Evolutionary conservation across 192 early-diverging fungal species (phyloP), one percentile per base, ranked within the genome.

Genomic region (Linnemannia elongata): DNA sequence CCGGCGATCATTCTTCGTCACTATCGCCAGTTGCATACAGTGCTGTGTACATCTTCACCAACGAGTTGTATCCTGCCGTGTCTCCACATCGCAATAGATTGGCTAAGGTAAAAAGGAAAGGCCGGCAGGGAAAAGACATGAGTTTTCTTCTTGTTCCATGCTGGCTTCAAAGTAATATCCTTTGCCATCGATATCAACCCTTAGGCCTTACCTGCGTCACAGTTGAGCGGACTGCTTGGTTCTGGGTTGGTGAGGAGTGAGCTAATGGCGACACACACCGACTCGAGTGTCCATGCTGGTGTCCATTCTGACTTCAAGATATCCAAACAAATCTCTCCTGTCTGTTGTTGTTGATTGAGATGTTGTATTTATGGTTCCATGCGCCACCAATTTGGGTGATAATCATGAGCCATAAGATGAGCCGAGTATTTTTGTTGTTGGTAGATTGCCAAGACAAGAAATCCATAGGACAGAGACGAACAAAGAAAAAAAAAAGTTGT

Each of bases 281-380:
- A 96, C 47, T 95, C 89, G 27, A 99, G 92, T 45, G 97, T 99
- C 97, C 97, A 99, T 24, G 97, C 95, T 15, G 98, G 98, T 49
- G 95, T 95, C 98, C 98, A 99, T 74, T 94, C 95, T 38, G 95
- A 91, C 79, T 97, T 97, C 49, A 99, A 91, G 47, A 99, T 93
- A 90, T 99, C 98, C 73, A 99, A 90, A 76, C 98, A 99, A 74
- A 99, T 99, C 86, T 99, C 97, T 27, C 98, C 98, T 0, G 97
- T 97, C 92, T 97, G 89, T 54, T 33, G 18, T 54, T 30, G 52
- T 22, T 54, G 52, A 54, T 22, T 57, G 9, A 33, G 10, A 27
- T 5, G 9, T 63, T 30, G 60, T 30, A 12, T 63, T 63, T 30
- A 30, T 27, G 15, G 12, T 66, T 27, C 60, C 60, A 66, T 66